Conservation (phyloP, 129 eudicot species). For the Saposhnikovia divaricata region DNA sequence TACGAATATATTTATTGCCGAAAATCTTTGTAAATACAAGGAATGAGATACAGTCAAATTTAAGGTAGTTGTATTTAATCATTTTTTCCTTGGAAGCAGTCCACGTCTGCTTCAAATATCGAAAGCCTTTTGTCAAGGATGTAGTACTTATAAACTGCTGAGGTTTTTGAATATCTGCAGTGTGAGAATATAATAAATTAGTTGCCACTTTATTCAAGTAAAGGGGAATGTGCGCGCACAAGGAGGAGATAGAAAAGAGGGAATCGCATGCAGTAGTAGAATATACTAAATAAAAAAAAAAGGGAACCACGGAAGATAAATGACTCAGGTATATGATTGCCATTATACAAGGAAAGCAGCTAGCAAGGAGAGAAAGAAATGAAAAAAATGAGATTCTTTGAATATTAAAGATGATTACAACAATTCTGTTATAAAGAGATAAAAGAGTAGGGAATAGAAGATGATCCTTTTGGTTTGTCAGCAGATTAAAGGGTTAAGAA, state of each 20-base stretch:
- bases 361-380: neutral
- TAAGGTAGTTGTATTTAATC: no score
- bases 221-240: conserved; percentile 21
- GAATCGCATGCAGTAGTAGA: neutral
- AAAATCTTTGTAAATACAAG: no score
- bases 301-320: neutral
- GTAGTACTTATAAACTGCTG: no score
- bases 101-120: no score
- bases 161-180: neutral
- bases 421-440: neutral
- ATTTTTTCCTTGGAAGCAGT: no score
- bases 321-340: conserved; percentile 37
- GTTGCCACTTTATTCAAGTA: neutral
- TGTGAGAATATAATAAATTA: neutral
- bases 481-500: conserved; percentile 21
- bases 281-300: neutral
- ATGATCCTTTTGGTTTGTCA: conserved; percentile 31
- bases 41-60: no score
- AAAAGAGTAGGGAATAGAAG: conserved; percentile 9
- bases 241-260: neutral
- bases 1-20: no score
- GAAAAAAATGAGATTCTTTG: conserved; percentile 9
- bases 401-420: neutral
- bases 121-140: no score
- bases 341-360: neutral